A percentile compares a stretch with the other conserved stretches of the same genome.
These are phyloP conservation scores for Microdochium nivale DNA, from an alignment of 2,329 filamentous ascomycete species.

Conservation along the genomic window DNA sequence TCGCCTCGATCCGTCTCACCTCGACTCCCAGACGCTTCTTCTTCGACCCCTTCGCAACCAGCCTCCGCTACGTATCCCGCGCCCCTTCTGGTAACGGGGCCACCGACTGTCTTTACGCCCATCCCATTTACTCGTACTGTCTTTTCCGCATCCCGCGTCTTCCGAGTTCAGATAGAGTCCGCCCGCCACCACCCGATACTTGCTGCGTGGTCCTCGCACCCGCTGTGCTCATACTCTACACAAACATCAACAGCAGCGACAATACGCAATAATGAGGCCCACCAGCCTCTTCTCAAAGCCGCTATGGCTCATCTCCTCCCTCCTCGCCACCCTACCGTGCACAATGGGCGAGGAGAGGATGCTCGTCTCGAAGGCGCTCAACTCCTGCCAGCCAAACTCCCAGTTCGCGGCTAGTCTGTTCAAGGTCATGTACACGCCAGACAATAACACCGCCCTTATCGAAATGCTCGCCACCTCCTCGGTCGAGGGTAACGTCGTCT, in stretches of 20 bases:
- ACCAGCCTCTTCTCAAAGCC: slow-evolving; percentile 28
- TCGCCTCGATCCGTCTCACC: slow-evolving; percentile 1
- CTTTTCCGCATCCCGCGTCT: not conserved
- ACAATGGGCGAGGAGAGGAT: slow-evolving; percentile 28
- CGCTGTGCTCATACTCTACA: slow-evolving; percentile 6
- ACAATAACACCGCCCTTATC: slow-evolving; percentile 64
- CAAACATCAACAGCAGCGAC: slow-evolving; percentile 3
- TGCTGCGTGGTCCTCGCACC: not conserved
- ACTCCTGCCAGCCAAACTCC: slow-evolving; percentile 75
- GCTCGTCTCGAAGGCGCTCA: slow-evolving; percentile 76
- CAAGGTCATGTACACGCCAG: slow-evolving; percentile 71
- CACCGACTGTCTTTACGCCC: not conserved
- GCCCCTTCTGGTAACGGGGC: not conserved
- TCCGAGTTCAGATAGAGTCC: not conserved
- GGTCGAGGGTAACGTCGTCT: slow-evolving; percentile 72
- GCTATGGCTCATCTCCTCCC: slow-evolving; percentile 34
- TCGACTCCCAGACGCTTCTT: slow-evolving; percentile 1
- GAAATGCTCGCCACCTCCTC: slow-evolving; percentile 74
- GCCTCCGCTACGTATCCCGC: not conserved
- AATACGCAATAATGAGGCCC: slow-evolving; percentile 34
- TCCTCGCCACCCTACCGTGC: slow-evolving; percentile 34
- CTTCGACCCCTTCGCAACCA: not conserved
- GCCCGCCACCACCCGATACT: no score
- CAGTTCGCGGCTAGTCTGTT: slow-evolving; percentile 84
- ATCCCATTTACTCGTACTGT: no score